A percentile compares a stretch with the other conserved stretches of the same genome.
Evolutionary conservation across 345 rosid species (phyloP).

Genomic region (Lepidium africanum): DNA sequence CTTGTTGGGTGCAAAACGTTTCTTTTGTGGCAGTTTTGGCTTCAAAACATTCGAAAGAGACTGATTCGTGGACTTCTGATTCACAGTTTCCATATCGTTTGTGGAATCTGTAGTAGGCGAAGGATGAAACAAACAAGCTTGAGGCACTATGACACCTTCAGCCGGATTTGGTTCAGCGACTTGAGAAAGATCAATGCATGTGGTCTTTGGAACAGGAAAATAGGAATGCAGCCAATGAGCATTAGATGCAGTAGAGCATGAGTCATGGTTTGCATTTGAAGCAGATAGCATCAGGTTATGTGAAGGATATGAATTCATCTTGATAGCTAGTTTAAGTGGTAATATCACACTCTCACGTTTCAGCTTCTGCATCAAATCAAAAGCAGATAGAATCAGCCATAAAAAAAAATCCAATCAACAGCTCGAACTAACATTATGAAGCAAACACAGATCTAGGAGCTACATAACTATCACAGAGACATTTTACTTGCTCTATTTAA

Average conservation of each 20-base stretch:
- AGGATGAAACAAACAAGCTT: constrained; percentile 24
- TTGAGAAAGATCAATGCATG: constrained; percentile 25
- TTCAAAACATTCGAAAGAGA: constrained; percentile 25
- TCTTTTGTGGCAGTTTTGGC: constrained; percentile 40
- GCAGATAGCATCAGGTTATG: constrained; percentile 34
- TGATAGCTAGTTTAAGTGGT: constrained; percentile 9
- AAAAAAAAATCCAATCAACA: background rate
- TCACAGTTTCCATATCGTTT: constrained; percentile 29
- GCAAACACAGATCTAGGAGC: background rate
- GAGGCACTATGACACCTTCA: constrained; percentile 28
- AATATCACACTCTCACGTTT: background rate
- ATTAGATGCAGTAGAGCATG: constrained; percentile 28
- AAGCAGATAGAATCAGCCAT: background rate
- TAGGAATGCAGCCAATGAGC: constrained; percentile 35
- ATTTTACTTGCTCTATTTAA: background rate
- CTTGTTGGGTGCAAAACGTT: constrained; percentile 25
- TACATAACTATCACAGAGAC: background rate
- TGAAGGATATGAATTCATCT: constrained; percentile 44
- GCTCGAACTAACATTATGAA: background rate
- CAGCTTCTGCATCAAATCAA: background rate
- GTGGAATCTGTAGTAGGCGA: constrained; percentile 18
- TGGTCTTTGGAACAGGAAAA: constrained; percentile 27
- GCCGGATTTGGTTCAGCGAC: constrained; percentile 21
- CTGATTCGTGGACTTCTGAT: constrained; percentile 26
- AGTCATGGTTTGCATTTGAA: constrained; percentile 12